Base-by-base conservation (phyloP, 164 flowering plant genomes). In the Aristolochia contorta region DNA sequence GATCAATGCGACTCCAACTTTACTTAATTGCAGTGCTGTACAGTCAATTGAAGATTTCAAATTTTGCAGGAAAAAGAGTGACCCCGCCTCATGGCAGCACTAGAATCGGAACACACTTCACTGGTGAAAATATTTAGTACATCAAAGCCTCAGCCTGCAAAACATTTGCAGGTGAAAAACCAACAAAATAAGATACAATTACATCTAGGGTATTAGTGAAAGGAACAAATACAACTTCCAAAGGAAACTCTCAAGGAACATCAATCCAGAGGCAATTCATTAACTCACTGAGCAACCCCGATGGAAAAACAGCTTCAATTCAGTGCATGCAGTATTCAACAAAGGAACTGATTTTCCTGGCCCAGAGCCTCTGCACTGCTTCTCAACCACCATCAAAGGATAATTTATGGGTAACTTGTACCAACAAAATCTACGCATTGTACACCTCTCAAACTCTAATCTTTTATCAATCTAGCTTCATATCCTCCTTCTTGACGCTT, bases 401-500 rank as follows among this genome's bases (percentile, higher is more conserved):
- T 37, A 37, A 37, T 4, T 37, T 37, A 3, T 32, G 7, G 7
- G 33, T 37, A 37, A 37, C 12, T 37, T 37, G 7, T 37, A 37
- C 43, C 43, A 37, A 37, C 43, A 37, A 4, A 37, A 37, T 6
- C 43, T 37, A 37, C 12, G 43, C 9, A 37, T 37, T 7, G 43
- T 37, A 37, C 43, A 50, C 21, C 22, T n/a, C 22, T 50, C 54
- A 19, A 24, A 33, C 37, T 32, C 71, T 72, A 72, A 53, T 80
- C 83, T 71, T 84, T 84, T 60, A 61, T 33, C 24, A 73, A 68
- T 56, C 86, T 70, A 22, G 87, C 89, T 75, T 89, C 87, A 41
- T 65, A 88, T 20, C 96, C 90, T 4, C 96, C 90, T 64, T 75
- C 84, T 4, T 77, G 66, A 27, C 88, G 74, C 76, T 78, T 79